Evolutionary conservation across 176 grass and related monocot genomes (phyloP).

Genomic region (Chrysopogon serrulatus): DNA sequence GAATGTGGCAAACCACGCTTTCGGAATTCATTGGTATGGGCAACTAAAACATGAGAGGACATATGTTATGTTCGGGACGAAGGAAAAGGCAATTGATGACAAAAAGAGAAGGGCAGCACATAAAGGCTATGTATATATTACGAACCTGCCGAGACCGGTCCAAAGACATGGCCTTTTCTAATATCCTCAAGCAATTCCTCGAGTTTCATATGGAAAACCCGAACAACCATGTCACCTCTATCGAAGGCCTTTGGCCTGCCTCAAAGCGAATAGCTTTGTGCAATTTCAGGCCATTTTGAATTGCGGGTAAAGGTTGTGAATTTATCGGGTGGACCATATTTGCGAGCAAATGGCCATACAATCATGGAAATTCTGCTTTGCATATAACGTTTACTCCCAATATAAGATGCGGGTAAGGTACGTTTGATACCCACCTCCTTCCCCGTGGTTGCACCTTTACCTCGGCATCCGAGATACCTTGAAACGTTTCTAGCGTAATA

Average conservation of each 20-base stretch:
- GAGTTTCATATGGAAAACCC: not conserved
- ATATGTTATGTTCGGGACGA: too few species aligned
- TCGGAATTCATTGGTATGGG: too few species aligned
- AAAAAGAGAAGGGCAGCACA: too few species aligned
- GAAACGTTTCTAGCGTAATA: too few species aligned
- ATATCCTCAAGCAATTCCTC: not conserved
- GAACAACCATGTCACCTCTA: not conserved
- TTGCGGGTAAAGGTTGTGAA: constrained; percentile 13
- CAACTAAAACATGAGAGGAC: too few species aligned
- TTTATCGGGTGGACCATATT: not conserved
- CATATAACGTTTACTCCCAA: not conserved
- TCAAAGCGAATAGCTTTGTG: not conserved
- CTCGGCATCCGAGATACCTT: not conserved
- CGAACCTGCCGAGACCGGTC: not conserved
- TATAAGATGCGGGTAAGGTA: not conserved
- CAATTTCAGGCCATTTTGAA: not conserved
- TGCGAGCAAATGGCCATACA: not conserved
- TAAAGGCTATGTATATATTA: too few species aligned
- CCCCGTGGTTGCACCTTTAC: not conserved
- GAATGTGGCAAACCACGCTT: too few species aligned
- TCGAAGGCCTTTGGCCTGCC: not conserved
- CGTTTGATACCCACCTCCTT: not conserved
- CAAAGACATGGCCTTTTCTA: not conserved
- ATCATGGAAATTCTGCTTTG: constrained; percentile 22
- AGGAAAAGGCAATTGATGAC: too few species aligned